Base-by-base conservation (phyloP, 331 rosid species). In the Rhamnella rubrinervis region DNA sequence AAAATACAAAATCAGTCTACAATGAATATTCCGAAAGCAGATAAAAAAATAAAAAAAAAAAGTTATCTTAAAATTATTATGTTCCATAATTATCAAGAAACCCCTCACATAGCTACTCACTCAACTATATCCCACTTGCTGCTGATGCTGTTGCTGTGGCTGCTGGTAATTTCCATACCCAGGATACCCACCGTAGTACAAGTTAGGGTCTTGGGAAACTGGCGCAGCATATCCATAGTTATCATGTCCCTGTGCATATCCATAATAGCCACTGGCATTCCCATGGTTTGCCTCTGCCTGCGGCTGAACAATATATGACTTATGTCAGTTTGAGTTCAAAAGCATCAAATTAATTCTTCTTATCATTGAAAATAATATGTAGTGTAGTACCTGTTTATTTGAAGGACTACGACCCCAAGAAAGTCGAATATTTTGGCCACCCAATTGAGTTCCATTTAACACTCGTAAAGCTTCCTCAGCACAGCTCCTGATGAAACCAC, bases 371-470 rank as follows among this genome's bases (percentile, higher is more conserved):
- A 19, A 7, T 23, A 11, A 46, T 63, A 21, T 21, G 23, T 10
- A 52, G 46, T 11, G 64, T 20, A 60, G 41, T 63, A 91, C 98
- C 97, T 87, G 97, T 78, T 95, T 95, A 85, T 89, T 95, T 44
- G 98, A 63, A 80, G 97, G 98, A 70, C 96, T 95, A 11, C 96
- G 98, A 40, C 98, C 98, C 98, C 98, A 95, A 40, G 98, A 91
- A 57, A 95, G 95, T n/a, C 98, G 88, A 28, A 95, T 92, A 61
- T 77, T 95, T 75, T 91, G 97, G 69, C 95, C 97, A 61, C 98
- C 98, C 76, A 95, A 60, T 26, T 35, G 72, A 0, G 88, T 83
- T 68, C 97, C 97, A 70, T 91, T 89, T 28, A 95, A 65, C 26
- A 60, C 10, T 57, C 87, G 81, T 39, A 95, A 75, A 4, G 97